These are phyloP conservation scores for Amesomyces nigricolor DNA, from an alignment of 2,329 filamentous ascomycete species.

Conservation along the genomic window DNA sequence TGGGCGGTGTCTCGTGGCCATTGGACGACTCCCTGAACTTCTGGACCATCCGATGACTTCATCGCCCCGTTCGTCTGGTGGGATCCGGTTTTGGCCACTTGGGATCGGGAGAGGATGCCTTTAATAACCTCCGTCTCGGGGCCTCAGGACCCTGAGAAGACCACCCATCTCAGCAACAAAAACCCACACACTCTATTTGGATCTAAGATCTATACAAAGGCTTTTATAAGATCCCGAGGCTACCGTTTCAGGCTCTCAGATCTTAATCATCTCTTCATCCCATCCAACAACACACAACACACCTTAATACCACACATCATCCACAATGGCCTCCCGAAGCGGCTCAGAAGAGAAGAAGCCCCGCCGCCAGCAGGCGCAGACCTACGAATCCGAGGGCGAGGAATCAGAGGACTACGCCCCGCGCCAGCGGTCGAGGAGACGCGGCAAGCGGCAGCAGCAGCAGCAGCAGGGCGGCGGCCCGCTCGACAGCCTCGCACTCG, in stretches of 20 bases:
- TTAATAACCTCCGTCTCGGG: slow-evolving; percentile 22
- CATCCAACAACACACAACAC: background rate
- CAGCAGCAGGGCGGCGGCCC: slow-evolving; percentile 25
- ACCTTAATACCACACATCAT: background rate
- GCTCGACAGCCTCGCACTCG: slow-evolving; percentile 36
- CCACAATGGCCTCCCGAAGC: slow-evolving; percentile 29
- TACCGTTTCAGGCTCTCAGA: background rate
- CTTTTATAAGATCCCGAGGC: background rate
- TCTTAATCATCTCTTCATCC: background rate
- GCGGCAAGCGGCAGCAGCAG: slow-evolving; percentile 31
- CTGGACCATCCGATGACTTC: slow-evolving; percentile 26
- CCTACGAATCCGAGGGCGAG: slow-evolving; percentile 35
- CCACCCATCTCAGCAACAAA: background rate
- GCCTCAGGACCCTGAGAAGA: slow-evolving; percentile 11
- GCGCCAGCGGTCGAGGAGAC: slow-evolving; percentile 23
- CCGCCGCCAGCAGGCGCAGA: slow-evolving; percentile 28
- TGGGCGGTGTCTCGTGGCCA: background rate
- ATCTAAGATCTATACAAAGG: background rate
- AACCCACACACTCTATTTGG: background rate
- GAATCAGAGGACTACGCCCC: slow-evolving; percentile 31
- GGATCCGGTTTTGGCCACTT: slow-evolving; percentile 18
- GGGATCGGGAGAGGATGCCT: slow-evolving; percentile 6
- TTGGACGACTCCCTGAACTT: slow-evolving; percentile 1
- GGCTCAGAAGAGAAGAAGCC: slow-evolving; percentile 30
- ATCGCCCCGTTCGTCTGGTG: slow-evolving; percentile 15